Conservation (phyloP, 805 yeast genomes). For the Barnettozyma californica region DNA sequence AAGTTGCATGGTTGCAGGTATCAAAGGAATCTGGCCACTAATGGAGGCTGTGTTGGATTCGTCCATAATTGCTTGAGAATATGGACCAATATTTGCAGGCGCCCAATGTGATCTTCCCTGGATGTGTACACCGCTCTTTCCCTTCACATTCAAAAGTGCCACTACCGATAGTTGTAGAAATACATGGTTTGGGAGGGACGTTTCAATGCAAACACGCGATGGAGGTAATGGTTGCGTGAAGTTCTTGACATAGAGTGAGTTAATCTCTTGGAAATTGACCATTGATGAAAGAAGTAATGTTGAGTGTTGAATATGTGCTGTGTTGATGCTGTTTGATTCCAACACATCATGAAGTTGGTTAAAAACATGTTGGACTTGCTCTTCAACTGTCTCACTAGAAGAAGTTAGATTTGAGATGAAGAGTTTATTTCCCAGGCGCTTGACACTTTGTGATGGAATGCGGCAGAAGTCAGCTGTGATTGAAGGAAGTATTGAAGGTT, state of each 20-base stretch:
- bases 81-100: conserved; percentile 96
- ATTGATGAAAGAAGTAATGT: conserved; percentile 60
- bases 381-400: conserved; percentile 25
- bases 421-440: conserved; percentile 27
- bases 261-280: conserved; percentile 57
- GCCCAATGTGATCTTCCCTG: conserved; percentile 97
- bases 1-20: conserved; percentile 66
- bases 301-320: conserved; percentile 51
- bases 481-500: neutral
- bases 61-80: conserved; percentile 75
- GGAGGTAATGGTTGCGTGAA: conserved; percentile 74
- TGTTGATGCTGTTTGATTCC: conserved; percentile 25
- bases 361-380: conserved; percentile 49
- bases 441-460: conserved; percentile 6
- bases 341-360: conserved; percentile 35
- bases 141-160: conserved; percentile 30
- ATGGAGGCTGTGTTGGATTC: conserved; percentile 47
- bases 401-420: conserved; percentile 41
- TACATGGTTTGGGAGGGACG: conserved; percentile 36
- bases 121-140: conserved; percentile 74
- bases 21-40: conserved; percentile 89
- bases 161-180: conserved; percentile 58
- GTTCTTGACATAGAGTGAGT: conserved; percentile 49
- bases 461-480: neutral
- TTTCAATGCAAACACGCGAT: conserved; percentile 78